These are phyloP conservation scores for Penicillium brevicompactum DNA, from an alignment of 2,329 filamentous ascomycete species.

Conservation along the genomic window DNA sequence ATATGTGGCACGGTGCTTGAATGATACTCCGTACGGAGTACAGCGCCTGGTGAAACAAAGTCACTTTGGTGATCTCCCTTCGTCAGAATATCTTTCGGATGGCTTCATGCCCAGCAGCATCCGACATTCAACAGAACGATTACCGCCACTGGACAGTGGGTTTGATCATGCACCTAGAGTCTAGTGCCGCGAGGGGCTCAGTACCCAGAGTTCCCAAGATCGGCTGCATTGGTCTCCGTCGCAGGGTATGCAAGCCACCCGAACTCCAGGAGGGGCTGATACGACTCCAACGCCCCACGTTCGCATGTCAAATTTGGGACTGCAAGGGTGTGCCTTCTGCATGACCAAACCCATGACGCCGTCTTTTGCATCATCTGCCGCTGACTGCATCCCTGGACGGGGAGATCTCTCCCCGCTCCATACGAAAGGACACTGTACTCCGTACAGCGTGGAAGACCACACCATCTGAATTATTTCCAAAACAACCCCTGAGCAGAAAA, in stretches of 20 bases:
- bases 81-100: not conserved
- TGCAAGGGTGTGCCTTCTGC: not conserved
- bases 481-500: constrained; percentile 1
- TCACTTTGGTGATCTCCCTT: not conserved
- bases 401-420: not conserved
- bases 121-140: not conserved
- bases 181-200: not conserved
- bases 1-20: not conserved
- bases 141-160: not conserved
- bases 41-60: not conserved
- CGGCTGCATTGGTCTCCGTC: not conserved
- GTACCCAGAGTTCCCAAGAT: not conserved
- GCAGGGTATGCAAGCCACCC: constrained; percentile 5
- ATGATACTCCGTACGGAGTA: not conserved
- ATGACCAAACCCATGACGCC: not conserved
- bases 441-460: not conserved
- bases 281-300: not conserved
- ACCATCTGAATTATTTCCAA: not conserved
- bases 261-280: constrained; percentile 3
- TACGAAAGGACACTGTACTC: not conserved
- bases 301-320: not conserved
- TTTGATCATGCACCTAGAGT: not conserved
- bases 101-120: not conserved
- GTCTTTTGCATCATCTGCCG: constrained; percentile 8
- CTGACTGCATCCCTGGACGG: constrained; percentile 4